Evolutionary conservation across 805 yeast genomes (phyloP), one percentile per base, ranked within the genome.

Genomic region (Cyberlindnera euphorbiiphila): DNA sequence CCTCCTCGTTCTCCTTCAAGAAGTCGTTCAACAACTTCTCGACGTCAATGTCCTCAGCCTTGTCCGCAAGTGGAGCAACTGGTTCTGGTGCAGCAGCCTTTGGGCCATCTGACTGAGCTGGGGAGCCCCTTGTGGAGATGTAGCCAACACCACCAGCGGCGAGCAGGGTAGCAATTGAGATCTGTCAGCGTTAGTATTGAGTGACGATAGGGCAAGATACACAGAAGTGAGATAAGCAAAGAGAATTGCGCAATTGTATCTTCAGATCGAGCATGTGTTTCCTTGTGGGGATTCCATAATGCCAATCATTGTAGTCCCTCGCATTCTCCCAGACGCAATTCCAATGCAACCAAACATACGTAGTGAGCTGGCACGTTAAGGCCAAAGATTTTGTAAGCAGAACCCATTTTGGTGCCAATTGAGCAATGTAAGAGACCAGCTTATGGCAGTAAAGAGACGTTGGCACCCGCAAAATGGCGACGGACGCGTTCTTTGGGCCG

Each of bases 11-110:
- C 12, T 57, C 61, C 34, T 58, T 54, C 46, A 58, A 50, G 49
- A 53, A 54, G 41, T 57, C 58, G 45, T 56, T 57, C 43, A 59
- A 46, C 42, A 59, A 39, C 45, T 59, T 59, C 43, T 59, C 64
- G 29, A 59, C 64, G 24, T 59, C 64, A 13, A 59, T 30, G 29
- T 59, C 61, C 15, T 54, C 62, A 15, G 43, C 49, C 39, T 50
- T 46, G 9, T 43, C 44, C 20, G 49, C 53, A 13, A 48, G 39
- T 32, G 56, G 56, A 34, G 57, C 48, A 31, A 53, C 45, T 21
- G 56, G 36, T 30, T 54, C 45, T 34, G 51, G 46, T 21, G 51
- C 41, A 23, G 45, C 33, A 11, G 45, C 48, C 29, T 45, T 38
- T 39, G 49, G 45, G 21, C 35, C 36, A n/a, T 40, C 43, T 12